Evolutionary conservation across 2,329 filamentous ascomycete species (phyloP).

Genomic region (Gaeumannomyces sp.): DNA sequence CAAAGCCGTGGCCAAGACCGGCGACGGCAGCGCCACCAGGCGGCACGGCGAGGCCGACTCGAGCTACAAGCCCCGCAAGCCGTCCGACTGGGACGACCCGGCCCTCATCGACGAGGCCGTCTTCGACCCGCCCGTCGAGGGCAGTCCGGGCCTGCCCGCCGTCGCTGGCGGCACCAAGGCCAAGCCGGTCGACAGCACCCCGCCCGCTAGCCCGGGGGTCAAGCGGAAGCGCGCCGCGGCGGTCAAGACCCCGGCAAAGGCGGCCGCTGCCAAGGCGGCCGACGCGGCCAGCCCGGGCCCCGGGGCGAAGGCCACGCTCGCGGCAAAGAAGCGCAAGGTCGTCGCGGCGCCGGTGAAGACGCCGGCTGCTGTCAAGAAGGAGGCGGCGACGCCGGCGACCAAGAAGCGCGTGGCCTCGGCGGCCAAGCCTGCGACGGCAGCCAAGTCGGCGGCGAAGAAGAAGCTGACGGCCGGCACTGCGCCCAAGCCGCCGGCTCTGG

Average conservation of each 20-base stretch:
- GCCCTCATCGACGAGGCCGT: background rate
- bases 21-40: background rate
- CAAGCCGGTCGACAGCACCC: background rate
- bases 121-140: slow-evolving; percentile 2
- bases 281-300: background rate
- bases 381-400: background rate
- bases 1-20: background rate
- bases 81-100: slow-evolving; percentile 2
- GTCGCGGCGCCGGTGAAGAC: background rate
- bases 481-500: background rate
- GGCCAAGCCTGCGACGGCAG: background rate
- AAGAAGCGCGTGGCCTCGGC: too few relatives aligned
- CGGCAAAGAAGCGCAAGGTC: background rate
- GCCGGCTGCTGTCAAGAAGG: background rate
- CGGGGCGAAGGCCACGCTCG: background rate
- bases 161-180: background rate
- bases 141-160: background rate
- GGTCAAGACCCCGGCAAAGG: background rate
- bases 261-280: background rate
- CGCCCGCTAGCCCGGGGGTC: background rate
- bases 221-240: background rate
- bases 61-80: slow-evolving; percentile 2
- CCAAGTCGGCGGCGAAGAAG: background rate
- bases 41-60: background rate
- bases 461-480: background rate